These are phyloP conservation scores for Vaccinium macrocarpon DNA, from an alignment of 148 eudicot genomes.

Conservation along the genomic window DNA sequence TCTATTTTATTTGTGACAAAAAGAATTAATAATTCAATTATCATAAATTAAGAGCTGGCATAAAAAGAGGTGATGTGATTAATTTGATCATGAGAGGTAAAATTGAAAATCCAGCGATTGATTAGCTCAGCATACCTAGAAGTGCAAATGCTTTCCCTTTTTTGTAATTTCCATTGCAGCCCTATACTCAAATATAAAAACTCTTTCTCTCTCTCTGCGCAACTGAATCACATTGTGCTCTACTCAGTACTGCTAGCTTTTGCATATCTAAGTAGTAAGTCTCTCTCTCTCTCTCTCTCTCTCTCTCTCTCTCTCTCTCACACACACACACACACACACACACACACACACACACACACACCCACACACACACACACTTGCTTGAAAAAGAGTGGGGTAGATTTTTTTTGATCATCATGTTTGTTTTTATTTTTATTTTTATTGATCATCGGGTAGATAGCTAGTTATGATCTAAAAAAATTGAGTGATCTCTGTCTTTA, in stretches of 20 bases:
- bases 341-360: background rate
- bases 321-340: background rate
- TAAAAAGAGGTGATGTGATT: background rate
- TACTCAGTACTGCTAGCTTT: background rate
- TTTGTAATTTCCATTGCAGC: background rate
- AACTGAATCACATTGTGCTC: background rate
- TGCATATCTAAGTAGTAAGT: background rate
- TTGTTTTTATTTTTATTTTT: too few species aligned
- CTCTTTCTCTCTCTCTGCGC: background rate
- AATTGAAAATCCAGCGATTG: background rate
- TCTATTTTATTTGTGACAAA: background rate
- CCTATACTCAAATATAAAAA: background rate
- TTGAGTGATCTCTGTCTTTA: background rate
- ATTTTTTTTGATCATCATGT: too few species aligned
- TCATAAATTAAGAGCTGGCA: background rate
- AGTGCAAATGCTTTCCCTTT: background rate
- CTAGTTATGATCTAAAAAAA: background rate
- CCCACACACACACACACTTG: background rate
- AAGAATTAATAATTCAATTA: background rate
- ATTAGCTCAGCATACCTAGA: background rate
- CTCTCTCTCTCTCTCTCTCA: background rate
- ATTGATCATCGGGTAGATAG: too few species aligned
- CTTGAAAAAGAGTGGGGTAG: background rate
- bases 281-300: conserved; percentile 1
- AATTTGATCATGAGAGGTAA: background rate